phyloP scores from a whole-genome alignment of 129 eudicot species.

The Erigeron canadensis region DNA sequence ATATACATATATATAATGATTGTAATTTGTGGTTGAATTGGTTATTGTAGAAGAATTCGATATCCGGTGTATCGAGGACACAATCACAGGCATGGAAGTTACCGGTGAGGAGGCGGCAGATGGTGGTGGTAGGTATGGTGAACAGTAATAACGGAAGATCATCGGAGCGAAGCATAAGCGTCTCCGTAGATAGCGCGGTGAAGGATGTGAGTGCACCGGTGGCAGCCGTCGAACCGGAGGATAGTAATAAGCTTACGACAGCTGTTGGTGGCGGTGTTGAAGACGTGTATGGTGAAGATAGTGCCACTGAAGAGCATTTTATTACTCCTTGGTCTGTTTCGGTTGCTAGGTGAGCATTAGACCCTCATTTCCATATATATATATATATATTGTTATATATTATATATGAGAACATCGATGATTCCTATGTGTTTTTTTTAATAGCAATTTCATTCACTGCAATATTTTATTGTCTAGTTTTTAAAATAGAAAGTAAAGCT shows the following conservation, averaged over 20 bases:
- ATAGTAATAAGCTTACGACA: constrained; percentile 14
- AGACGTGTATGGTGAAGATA: constrained; percentile 43
- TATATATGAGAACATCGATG: constrained; percentile 10
- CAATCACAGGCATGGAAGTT: constrained; percentile 29
- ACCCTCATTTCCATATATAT: not conserved
- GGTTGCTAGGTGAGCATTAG: constrained; percentile 29
- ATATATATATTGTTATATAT: not conserved
- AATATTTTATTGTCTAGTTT: too few species aligned
- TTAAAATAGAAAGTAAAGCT: too few species aligned
- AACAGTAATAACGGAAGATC: constrained; percentile 21
- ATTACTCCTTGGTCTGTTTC: constrained; percentile 47
- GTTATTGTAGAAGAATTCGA: constrained; percentile 33
- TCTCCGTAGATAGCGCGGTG: constrained; percentile 34
- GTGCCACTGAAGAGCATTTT: constrained; percentile 41
- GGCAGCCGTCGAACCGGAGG: constrained; percentile 28
- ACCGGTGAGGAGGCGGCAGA: constrained; percentile 16
- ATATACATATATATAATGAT: too few species aligned
- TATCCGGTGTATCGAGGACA: constrained; percentile 33
- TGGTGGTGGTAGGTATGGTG: constrained; percentile 35
- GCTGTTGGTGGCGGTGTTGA: constrained; percentile 43
- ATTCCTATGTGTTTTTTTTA: constrained; percentile 25
- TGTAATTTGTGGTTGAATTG: not conserved
- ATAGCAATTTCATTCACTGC: too few species aligned
- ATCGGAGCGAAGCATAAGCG: constrained; percentile 29
- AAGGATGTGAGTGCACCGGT: constrained; percentile 38